Evolutionary conservation across 1,139 yeast genomes (phyloP), one percentile per base, ranked within the genome.

Genomic region (Suhomyces yuchorum): DNA sequence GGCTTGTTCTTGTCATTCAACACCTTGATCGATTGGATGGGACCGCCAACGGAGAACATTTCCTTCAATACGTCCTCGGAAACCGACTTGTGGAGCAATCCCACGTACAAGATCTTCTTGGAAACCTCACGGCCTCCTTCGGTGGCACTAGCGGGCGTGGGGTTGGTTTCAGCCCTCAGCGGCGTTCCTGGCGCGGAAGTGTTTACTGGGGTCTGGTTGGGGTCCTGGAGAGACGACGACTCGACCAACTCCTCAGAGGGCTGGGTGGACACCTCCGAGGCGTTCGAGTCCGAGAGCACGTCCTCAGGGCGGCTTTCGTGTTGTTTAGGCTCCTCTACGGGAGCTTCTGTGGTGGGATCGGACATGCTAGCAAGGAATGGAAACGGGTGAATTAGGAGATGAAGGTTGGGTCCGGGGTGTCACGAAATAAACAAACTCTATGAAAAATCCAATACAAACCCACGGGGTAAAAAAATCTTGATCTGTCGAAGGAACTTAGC

Each of bases 81-180:
- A 42, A 88, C 83, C 2, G 82, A 68, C 56, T 81, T 82, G 59
- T 81, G 86, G 51, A 90, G 70, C 37, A 85, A 85, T 43, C 96
- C 93, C 41, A 90, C 92, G 61, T 90, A 87, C 42, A 90, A 68
- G 49, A 87, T 86, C 48, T 78, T 84, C 51, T 80, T 80, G 39
- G 91, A 85, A 5, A 86, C 77, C 61, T 87, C 93, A 56, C 96
- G 80, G 36, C 96, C 96, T 44, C 96, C 96, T 49, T 82, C 83
- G 18, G 80, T 69, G 20, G 95, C 95, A 56, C 81, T 75, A 17
- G 93, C 95, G 1, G 87, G 85, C 9, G 44, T 33, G 12, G 49
- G 44, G 14, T 30, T 30, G 34, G 18, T 9, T 14, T 30, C 34
- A 15, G 11, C 9, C 9, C 34, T 14, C 34, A 30, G 34, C 18